A percentile compares a stretch with the other conserved stretches of the same genome.
These are phyloP conservation scores for Capsicum baccatum DNA, from an alignment of 257 asterid species.

Conservation along the genomic window DNA sequence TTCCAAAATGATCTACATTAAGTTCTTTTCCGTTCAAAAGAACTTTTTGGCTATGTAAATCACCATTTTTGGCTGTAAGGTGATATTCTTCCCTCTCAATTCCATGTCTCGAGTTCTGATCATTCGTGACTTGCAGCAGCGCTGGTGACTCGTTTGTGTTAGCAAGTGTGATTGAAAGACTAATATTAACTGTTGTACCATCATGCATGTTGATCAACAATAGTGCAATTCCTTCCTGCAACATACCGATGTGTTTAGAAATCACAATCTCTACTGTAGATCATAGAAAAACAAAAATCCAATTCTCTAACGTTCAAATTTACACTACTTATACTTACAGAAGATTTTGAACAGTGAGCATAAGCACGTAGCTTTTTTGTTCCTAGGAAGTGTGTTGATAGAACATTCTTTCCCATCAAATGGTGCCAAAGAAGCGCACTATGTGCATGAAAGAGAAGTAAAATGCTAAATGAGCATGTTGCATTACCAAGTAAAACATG, in stretches of 20 bases:
- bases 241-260: not conserved
- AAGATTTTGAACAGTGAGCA: slow-evolving; percentile 75
- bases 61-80: slow-evolving; percentile 66
- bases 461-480: not conserved
- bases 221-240: slow-evolving; percentile 70
- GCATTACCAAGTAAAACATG: not conserved
- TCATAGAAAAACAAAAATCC: not conserved
- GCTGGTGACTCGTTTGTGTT: slow-evolving; percentile 33
- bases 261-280: not conserved
- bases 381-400: slow-evolving; percentile 61
- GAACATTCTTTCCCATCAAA: slow-evolving; percentile 75
- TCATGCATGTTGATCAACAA: slow-evolving; percentile 79
- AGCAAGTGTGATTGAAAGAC: slow-evolving; percentile 47
- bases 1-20: slow-evolving; percentile 52
- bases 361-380: slow-evolving; percentile 68
- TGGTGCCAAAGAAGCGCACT: slow-evolving; percentile 97
- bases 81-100: slow-evolving; percentile 75
- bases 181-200: slow-evolving; percentile 52
- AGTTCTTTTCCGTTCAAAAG: slow-evolving; percentile 69
- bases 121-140: not conserved
- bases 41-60: slow-evolving; percentile 77
- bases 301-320: not conserved
- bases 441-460: slow-evolving; percentile 30
- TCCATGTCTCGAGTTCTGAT: not conserved
- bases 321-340: slow-evolving; percentile 47